Evolutionary conservation across 306 rosid genomes (phyloP), one percentile per base, ranked within the genome.

Genomic region (Mimosa bimucronata): DNA sequence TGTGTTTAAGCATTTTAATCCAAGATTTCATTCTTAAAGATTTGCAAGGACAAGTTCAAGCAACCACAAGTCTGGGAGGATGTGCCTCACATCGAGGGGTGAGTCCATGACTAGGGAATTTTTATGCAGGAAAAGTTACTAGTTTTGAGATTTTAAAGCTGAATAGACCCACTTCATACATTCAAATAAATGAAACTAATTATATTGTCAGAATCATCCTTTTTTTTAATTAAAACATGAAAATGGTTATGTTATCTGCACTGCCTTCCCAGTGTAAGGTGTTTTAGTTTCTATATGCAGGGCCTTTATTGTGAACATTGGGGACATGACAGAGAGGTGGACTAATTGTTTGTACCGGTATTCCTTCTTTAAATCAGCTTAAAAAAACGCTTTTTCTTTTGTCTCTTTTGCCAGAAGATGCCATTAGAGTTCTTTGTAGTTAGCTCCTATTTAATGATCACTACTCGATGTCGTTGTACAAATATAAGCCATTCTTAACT

Each of bases 251-350:
- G 10, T 57, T 23, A 62, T 60, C 52, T 67, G 48, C 61, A 46
- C 25, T 79, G 41, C 84, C 71, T 23, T 28, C 37, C 55, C 31
- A 31, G 28, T 71, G 44, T 83, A 46, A 61, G 28, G 30, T 23
- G 74, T 73, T 76, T 81, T 11, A 2, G 15, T 76, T 80, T 86
- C 57, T 41, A 31, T 78, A 23, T 83, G 76, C 86, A 94, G 98
- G 87, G 97, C 94, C 68, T 86, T 94, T 68, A 78, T 94, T 73
- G 92, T 94, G 45, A 94, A 94, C 84, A 83, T 92, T 81, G 98
- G 98, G 42, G 98, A 94, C 89, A 69, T 94, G 88, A 88, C 92
- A 97, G 98, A 94, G 83, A 91, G 97, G 80, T 94, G 98, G 98
- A 94, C 97, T 28, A 94, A 92, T 79, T 86, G 94, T 85, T 74